Base-by-base conservation (phyloP, 1,284 basidiomycete genomes). In the Flammula alnicola region DNA sequence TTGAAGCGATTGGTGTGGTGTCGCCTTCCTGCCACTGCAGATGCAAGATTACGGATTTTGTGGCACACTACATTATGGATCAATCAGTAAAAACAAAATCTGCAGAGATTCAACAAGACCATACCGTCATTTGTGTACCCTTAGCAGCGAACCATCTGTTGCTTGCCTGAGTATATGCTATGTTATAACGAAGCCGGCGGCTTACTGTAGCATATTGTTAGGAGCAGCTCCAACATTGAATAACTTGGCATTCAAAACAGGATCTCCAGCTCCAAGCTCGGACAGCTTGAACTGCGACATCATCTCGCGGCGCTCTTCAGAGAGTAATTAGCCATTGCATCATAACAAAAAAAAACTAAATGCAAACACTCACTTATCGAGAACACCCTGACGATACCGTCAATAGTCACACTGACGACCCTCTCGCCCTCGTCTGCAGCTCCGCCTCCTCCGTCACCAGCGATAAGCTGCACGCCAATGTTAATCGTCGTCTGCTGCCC, bases 401-500 rank as follows among this genome's bases (percentile, higher is more conserved):
- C 94, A 56, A 96, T 92, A 0, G 93, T 95, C 16, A 95, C 88
- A 46, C 93, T 83, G 8, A 95, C 86, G 20, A 96, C 84, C 36
- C 89, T 78, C 66, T 91, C 88, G 3, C 86, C 86, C 52, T 87
- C 86, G 32, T 79, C 81, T 17, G 61, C 63, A 11, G 64, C 69
- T 8, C 70, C 65, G 27, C 75, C 75, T 12, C 68, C 57, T 40
- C 47, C 54, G 44, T 60, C 65, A 31, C 74, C 74, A 27, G 74
- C 73, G 31, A 95, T 82, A 30, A 96, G 81, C 66, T 93, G 91
- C 25, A 95, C 91, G 7, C 93, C 93, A 38, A 95, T 89, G 60
- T 91, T 93, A 55, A 95, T 84, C 11, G 93, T 95, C 23, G 91
- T 95, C 72, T 95, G 93, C 66, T 96, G 93, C 1, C 93, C 93